Conservation (phyloP, 352 stramenopile species). For the Globisporangium emineosum region DNA sequence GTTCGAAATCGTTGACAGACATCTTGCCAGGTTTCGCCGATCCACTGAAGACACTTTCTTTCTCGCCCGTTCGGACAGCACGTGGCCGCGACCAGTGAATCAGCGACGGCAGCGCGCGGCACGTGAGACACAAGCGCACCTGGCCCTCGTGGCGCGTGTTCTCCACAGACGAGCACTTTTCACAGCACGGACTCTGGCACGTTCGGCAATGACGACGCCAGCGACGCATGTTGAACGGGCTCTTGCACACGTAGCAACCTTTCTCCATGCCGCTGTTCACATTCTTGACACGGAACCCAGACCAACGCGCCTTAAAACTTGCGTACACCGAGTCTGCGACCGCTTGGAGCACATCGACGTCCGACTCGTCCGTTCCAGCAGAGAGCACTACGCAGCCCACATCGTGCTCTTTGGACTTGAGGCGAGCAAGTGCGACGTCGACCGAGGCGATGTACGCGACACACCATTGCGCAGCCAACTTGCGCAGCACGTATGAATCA, state of each 20-base stretch:
- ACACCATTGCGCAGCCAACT: constrained; percentile 68
- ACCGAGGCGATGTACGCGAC: constrained; percentile 49
- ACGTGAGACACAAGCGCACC: constrained; percentile 61
- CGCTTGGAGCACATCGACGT: constrained; percentile 50
- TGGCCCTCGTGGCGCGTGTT: constrained; percentile 61
- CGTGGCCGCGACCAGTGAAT: constrained; percentile 70
- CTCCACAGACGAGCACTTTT: constrained; percentile 69
- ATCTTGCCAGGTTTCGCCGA: constrained; percentile 65
- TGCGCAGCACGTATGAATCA: constrained; percentile 60
- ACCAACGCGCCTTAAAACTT: constrained; percentile 71
- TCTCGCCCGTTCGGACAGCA: constrained; percentile 60
- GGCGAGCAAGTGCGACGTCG: constrained; percentile 37
- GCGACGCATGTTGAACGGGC: constrained; percentile 66
- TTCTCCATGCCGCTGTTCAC: constrained; percentile 72
- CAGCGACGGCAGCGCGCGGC: constrained; percentile 49
- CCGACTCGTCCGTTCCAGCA: constrained; percentile 33
- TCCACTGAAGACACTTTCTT: constrained; percentile 66
- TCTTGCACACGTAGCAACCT: constrained; percentile 61
- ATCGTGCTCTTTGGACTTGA: constrained; percentile 55
- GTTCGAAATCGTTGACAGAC: constrained; percentile 73
- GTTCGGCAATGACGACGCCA: constrained; percentile 70
- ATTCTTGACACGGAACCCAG: constrained; percentile 72
- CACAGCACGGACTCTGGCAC: constrained; percentile 61
- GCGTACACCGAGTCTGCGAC: constrained; percentile 57
- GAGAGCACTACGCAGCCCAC: constrained; percentile 57